These are phyloP conservation scores for Aspergillus hortae DNA, from an alignment of 2,329 filamentous ascomycete species.

Conservation along the genomic window DNA sequence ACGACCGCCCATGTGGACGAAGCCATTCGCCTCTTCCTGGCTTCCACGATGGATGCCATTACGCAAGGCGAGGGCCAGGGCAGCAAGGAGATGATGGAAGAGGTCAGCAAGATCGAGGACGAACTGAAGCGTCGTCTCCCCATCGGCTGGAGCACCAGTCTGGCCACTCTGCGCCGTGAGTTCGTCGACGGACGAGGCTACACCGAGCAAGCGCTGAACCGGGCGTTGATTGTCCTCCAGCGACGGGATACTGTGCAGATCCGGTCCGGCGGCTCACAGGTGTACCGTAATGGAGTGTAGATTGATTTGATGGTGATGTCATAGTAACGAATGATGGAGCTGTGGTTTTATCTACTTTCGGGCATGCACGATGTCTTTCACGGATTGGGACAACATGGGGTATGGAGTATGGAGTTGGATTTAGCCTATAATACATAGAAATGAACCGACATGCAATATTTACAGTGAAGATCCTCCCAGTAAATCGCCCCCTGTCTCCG, in stretches of 20 bases:
- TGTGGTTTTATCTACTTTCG: not conserved
- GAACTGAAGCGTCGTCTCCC: slow-evolving; percentile 84
- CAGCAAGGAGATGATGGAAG: slow-evolving; percentile 85
- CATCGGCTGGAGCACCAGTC: slow-evolving; percentile 91
- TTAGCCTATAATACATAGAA: not conserved
- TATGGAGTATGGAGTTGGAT: not conserved
- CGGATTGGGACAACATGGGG: not conserved
- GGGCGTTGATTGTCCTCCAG: slow-evolving; percentile 81
- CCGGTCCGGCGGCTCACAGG: slow-evolving; percentile 47
- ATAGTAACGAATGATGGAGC: slow-evolving; percentile 2
- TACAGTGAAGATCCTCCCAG: too few relatives aligned
- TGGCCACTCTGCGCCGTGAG: slow-evolving; percentile 80
- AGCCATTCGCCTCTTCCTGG: slow-evolving; percentile 93
- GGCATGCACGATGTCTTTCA: not conserved
- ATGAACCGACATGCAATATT: not conserved
- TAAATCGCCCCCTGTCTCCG: too few relatives aligned
- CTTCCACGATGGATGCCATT: slow-evolving; percentile 96
- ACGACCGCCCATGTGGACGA: slow-evolving; percentile 93
- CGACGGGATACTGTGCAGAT: slow-evolving; percentile 69
- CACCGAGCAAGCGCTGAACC: slow-evolving; percentile 78
- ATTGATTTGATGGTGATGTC: not conserved
- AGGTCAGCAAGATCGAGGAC: slow-evolving; percentile 79
- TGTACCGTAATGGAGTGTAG: slow-evolving; percentile 47
- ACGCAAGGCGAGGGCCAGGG: slow-evolving; percentile 81
- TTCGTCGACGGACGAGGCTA: slow-evolving; percentile 91